These are phyloP conservation scores for Solanum chiquidenum DNA, from an alignment of 257 asterid species.

Conservation along the genomic window DNA sequence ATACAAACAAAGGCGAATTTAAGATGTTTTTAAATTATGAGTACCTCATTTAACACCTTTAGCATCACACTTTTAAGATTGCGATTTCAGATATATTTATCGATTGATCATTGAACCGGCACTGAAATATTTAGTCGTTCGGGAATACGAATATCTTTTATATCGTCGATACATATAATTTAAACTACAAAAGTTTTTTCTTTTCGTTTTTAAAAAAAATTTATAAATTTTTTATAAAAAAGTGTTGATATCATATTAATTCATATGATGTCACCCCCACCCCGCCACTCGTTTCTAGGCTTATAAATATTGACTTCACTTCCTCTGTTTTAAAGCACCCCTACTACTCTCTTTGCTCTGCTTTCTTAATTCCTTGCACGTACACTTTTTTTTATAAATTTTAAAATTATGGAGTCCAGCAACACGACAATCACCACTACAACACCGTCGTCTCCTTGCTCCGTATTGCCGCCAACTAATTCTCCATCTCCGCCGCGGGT, in stretches of 20 bases:
- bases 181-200: background rate
- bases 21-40: no score
- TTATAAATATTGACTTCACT: conserved; percentile 8
- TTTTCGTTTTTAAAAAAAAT: no score
- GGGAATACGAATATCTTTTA: background rate
- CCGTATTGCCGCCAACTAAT: conserved; percentile 11
- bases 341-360: background rate
- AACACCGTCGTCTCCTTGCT: conserved; percentile 19
- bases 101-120: background rate
- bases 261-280: background rate
- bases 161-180: background rate
- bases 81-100: no score
- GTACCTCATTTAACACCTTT: background rate
- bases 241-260: background rate
- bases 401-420: background rate
- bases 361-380: background rate
- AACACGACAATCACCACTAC: background rate
- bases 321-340: background rate
- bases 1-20: background rate
- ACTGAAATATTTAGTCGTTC: background rate
- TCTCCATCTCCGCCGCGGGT: conserved; percentile 19
- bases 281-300: background rate
- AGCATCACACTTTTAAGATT: background rate
- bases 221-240: background rate
- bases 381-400: background rate